These are phyloP conservation scores for Vitis cinerea DNA, from an alignment of 164 flowering plant species.

Conservation along the genomic window DNA sequence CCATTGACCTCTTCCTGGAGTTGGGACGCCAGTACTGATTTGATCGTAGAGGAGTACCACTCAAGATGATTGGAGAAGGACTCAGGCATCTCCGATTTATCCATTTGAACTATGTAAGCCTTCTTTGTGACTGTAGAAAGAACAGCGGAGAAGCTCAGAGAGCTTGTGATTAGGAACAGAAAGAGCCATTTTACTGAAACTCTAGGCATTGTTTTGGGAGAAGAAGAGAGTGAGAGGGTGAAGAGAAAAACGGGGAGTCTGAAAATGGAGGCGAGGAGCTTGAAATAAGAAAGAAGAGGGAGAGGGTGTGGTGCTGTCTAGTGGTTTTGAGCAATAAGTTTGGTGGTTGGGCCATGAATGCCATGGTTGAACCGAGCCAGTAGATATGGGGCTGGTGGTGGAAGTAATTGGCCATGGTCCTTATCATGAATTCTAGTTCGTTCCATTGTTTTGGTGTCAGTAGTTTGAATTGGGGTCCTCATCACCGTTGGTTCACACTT, in stretches of 20 bases:
- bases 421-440: background rate
- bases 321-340: constrained; percentile 10
- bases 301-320: background rate
- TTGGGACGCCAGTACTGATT: constrained; percentile 24
- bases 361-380: constrained; percentile 2
- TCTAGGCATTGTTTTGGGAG: constrained; percentile 16
- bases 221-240: background rate
- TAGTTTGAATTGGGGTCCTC: background rate
- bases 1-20: constrained; percentile 1
- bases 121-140: constrained; percentile 31
- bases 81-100: constrained; percentile 50
- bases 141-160: constrained; percentile 7
- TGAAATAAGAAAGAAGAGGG: constrained; percentile 5
- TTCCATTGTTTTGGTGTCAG: background rate
- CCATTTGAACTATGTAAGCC: constrained; percentile 74
- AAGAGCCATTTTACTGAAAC: constrained; percentile 25
- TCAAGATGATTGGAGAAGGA: constrained; percentile 47
- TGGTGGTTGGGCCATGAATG: constrained; percentile 32
- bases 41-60: constrained; percentile 68
- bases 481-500: no score
- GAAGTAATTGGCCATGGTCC: constrained; percentile 14
- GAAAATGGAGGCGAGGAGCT: background rate
- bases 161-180: constrained; percentile 19
- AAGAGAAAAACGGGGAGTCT: no score
- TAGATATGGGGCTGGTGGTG: constrained; percentile 7